Percentiles rank a stretch among this genome's conserved stretches.
phyloP scores from a whole-genome alignment of 2,329 filamentous ascomycete genomes.

The Apiospora koreana region DNA sequence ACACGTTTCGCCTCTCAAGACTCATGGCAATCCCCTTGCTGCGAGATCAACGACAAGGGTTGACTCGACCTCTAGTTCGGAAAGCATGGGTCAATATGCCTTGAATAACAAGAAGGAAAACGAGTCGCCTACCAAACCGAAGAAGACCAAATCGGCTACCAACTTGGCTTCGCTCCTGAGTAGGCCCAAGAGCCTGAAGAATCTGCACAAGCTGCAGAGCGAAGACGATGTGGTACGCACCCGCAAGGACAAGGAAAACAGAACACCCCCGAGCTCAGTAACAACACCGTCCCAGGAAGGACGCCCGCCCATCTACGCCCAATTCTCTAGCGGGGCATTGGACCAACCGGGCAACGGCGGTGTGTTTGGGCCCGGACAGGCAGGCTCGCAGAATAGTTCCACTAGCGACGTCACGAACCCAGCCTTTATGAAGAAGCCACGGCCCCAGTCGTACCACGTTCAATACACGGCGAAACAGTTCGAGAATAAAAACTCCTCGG shows the following conservation, averaged over 20 bases:
- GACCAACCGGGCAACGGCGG: conserved; percentile 24
- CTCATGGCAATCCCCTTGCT: conserved; percentile 31
- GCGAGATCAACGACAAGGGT: background rate
- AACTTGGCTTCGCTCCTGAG: conserved; percentile 78
- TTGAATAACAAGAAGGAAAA: conserved; percentile 37
- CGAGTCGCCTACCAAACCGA: conserved; percentile 60
- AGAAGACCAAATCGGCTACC: conserved; percentile 80
- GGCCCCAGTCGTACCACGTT: conserved; percentile 54
- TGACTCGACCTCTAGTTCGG: conserved; percentile 17
- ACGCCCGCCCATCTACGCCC: conserved; percentile 76
- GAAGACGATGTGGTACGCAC: conserved; percentile 50
- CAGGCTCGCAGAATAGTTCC: conserved; percentile 12
- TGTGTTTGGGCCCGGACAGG: conserved; percentile 6
- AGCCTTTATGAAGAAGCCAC: conserved; percentile 36
- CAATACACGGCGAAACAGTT: conserved; percentile 26
- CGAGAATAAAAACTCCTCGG: conserved; percentile 17
- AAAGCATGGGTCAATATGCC: conserved; percentile 34
- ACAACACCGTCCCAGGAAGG: conserved; percentile 39
- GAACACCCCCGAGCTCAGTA: conserved; percentile 57
- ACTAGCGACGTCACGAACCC: conserved; percentile 23
- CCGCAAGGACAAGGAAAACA: conserved; percentile 80
- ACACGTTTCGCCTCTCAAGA: conserved; percentile 31
- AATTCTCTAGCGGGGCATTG: conserved; percentile 57
- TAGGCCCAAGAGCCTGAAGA: conserved; percentile 73
- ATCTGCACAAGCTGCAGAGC: conserved; percentile 53